Percentiles rank a stretch among this genome's conserved stretches.
These are phyloP conservation scores for Chlorophyllum brunneum DNA, from an alignment of 768 basidiomycete species.

Conservation along the genomic window DNA sequence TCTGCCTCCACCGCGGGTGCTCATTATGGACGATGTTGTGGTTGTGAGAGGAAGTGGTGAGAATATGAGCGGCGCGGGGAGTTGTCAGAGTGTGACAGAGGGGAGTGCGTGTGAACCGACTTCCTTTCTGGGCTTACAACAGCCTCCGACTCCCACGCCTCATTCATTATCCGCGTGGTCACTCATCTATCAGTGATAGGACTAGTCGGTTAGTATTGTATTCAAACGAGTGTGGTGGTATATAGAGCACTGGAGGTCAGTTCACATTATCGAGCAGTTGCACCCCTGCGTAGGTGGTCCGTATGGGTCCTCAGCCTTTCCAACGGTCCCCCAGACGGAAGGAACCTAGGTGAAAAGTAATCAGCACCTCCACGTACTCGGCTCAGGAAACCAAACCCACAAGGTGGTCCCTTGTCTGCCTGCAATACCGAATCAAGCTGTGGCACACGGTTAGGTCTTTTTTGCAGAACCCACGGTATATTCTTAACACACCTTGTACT, in stretches of 20 bases:
- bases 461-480: background rate
- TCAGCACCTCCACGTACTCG: background rate
- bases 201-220: background rate
- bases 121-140: conserved; percentile 12
- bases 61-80: background rate
- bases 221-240: background rate
- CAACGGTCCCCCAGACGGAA: conserved; percentile 90
- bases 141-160: conserved; percentile 6
- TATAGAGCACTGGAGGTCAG: background rate
- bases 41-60: conserved; percentile 11
- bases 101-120: conserved; percentile 1
- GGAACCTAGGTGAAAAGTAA: conserved; percentile 55
- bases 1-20: conserved; percentile 54
- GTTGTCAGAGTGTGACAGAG: conserved; percentile 1
- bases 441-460: conserved; percentile 6
- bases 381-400: conserved; percentile 40
- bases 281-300: conserved; percentile 76
- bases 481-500: conserved; percentile 63
- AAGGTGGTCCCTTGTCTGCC: conserved; percentile 86
- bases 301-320: conserved; percentile 90
- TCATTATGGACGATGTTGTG: conserved; percentile 37
- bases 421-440: conserved; percentile 93
- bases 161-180: background rate
- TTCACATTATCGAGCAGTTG: conserved; percentile 69
- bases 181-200: background rate